Conservation (phyloP, 345 rosid genomes). For the Atalantia buxifolia region DNA sequence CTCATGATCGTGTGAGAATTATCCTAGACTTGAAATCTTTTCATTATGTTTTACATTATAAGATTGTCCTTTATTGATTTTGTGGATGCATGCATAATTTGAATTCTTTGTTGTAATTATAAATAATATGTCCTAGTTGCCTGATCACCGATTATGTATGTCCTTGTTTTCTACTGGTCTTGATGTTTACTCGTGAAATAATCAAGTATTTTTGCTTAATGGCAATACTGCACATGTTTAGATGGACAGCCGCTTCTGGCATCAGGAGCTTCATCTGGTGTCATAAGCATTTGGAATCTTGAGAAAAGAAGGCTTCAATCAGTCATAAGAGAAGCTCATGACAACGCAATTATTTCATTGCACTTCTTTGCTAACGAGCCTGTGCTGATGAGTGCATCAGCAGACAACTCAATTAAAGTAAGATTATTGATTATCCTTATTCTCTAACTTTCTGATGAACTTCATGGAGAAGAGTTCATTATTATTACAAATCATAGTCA, state of each 20-base stretch:
- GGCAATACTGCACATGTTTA: slow-evolving; percentile 15
- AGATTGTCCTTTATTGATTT: background rate
- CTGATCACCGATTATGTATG: background rate
- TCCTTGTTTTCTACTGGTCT: background rate
- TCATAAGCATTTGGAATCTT: slow-evolving; percentile 96
- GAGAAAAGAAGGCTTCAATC: slow-evolving; percentile 87
- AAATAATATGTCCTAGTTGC: background rate
- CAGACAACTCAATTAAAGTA: slow-evolving; percentile 96
- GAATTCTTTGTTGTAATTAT: background rate
- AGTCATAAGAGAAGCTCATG: slow-evolving; percentile 91
- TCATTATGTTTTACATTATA: background rate
- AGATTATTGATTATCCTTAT: slow-evolving; percentile 9
- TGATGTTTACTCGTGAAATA: slow-evolving; percentile 3
- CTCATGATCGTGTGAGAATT: background rate
- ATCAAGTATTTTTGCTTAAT: slow-evolving; percentile 7
- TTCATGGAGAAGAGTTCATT: background rate
- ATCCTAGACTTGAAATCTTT: background rate
- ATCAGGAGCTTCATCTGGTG: slow-evolving; percentile 93
- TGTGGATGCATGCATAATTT: background rate
- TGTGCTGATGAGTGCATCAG: slow-evolving; percentile 88
- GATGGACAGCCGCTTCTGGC: slow-evolving; percentile 98
- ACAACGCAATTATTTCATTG: slow-evolving; percentile 69
- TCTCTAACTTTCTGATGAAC: background rate
- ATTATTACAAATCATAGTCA: background rate
- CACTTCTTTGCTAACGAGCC: slow-evolving; percentile 95